Evolutionary conservation across 1,284 basidiomycete genomes (phyloP), one percentile per base, ranked within the genome.

Genomic region (Marasmius fiardii): DNA sequence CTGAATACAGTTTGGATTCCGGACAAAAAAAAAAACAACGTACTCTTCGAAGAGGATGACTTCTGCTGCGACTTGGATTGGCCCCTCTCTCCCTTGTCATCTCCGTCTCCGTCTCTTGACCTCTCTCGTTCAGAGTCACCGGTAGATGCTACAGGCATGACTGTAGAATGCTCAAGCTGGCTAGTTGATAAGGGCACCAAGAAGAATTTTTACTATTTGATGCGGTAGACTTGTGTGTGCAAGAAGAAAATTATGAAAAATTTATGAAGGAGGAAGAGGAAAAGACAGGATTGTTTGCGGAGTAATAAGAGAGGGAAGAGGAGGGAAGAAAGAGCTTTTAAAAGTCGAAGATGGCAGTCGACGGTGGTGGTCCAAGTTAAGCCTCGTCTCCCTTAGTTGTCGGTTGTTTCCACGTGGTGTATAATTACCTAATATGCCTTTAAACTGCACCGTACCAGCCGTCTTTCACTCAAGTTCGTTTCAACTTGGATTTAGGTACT

Each of bases 291-390:
- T 37, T 28, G 52, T 23, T n/a, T n/a, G n/a, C n/a, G n/a, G 53
- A 41, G 34, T 53, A 33, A 39, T 21, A 28, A n/a, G 7, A 8
- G 28, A 12, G 14, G 45, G 45, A 24, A 48, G 16, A 12, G 43
- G 12, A 28, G 20, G 35, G 44, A 49, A 14, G 8, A 31, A 26
- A 39, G 43, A n/a, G 16, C 33, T 54, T 54, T 54, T 54, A 48
- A 39, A 49, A 23, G 37, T 24, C 28, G 26, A 39, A 28, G 28
- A 39, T 21, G 39, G 53, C 45, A 54, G 45, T 41, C 34, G 33
- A 48, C 44, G 35, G 53, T 53, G 52, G 41, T 54, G 35, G 53
- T 54, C 53, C 53, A 54, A 54, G 37, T 33, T 35, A 54, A 48
- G 44, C 20, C 24, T 35, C 26, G 31, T 54, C 53, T 54, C 53